Percentiles rank a stretch among this genome's conserved stretches.
Conservation (phyloP, 1,139 yeast species). For the Sugiyamaella paludigena region DNA sequence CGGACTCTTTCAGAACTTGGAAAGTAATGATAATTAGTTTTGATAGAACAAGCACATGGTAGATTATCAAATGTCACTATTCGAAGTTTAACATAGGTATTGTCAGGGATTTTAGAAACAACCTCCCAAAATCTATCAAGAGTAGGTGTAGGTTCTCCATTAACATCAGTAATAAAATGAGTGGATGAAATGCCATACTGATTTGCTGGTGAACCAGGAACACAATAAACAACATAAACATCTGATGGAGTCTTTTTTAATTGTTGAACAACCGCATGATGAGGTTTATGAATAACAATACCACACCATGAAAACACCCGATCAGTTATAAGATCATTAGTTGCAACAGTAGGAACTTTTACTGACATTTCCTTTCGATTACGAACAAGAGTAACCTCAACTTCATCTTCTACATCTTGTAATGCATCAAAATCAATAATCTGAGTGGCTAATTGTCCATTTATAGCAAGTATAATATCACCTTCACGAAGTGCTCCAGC, state of each 20-base stretch:
- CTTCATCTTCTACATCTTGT: conserved; percentile 42
- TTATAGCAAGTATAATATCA: conserved; percentile 71
- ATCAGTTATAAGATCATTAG: conserved; percentile 58
- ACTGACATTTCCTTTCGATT: conserved; percentile 54
- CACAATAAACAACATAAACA: conserved; percentile 71
- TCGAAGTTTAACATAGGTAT: conserved; percentile 76
- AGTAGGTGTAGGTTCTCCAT: conserved; percentile 69
- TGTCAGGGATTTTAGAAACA: conserved; percentile 67
- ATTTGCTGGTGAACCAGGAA: conserved; percentile 80
- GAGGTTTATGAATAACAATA: conserved; percentile 63
- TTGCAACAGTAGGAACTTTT: conserved; percentile 59
- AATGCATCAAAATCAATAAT: conserved; percentile 65
- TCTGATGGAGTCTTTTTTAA: conserved; percentile 76
- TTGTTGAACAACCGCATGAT: conserved; percentile 71
- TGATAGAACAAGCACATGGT: conserved; percentile 80
- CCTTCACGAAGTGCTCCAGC: conserved; percentile 47
- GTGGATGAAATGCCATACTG: conserved; percentile 80
- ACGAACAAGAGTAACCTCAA: conserved; percentile 63
- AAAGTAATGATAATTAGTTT: conserved; percentile 88
- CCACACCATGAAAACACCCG: conserved; percentile 82
- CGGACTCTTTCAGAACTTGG: conserved; percentile 63
- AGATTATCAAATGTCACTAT: conserved; percentile 80
- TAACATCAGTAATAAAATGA: conserved; percentile 84
- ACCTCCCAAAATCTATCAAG: conserved; percentile 62
- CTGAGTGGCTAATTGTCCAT: conserved; percentile 60